These are phyloP conservation scores for Pestalotiopsis sp. DNA, from an alignment of 2,329 filamentous ascomycete genomes.

Conservation along the genomic window DNA sequence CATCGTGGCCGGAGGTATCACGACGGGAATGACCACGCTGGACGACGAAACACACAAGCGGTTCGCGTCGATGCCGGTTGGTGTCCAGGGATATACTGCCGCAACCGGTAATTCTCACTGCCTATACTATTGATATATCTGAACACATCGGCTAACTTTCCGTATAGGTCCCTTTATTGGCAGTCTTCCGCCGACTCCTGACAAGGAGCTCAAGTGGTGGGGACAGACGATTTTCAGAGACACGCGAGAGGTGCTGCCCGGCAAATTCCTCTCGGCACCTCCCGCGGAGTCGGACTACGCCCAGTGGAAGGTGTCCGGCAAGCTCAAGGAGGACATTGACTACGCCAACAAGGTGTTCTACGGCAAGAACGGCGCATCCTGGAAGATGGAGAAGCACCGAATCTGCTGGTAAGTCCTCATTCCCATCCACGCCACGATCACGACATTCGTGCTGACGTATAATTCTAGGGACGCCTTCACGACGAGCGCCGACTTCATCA, in stretches of 20 bases:
- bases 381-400: constrained; percentile 64
- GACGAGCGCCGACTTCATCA: constrained; percentile 62
- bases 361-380: constrained; percentile 55
- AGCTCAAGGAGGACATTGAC: constrained; percentile 61
- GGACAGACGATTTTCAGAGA: constrained; percentile 62
- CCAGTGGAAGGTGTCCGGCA: constrained; percentile 62
- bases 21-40: constrained; percentile 59
- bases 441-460: not conserved
- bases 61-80: constrained; percentile 53
- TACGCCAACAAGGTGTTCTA: constrained; percentile 61
- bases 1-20: constrained; percentile 62
- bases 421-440: not conserved
- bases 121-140: not conserved
- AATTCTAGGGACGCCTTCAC: constrained; percentile 66
- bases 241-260: constrained; percentile 52
- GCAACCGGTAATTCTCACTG: constrained; percentile 34
- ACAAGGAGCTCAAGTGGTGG: constrained; percentile 60
- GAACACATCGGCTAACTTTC: constrained; percentile 32
- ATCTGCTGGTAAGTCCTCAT: constrained; percentile 64
- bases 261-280: constrained; percentile 57
- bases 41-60: constrained; percentile 45
- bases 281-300: constrained; percentile 58
- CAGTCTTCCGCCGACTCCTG: constrained; percentile 55
- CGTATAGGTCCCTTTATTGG: constrained; percentile 56
- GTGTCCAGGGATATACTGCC: constrained; percentile 34